These are phyloP conservation scores for Leccinum ochraceum DNA, from an alignment of 768 basidiomycete species.

Conservation along the genomic window DNA sequence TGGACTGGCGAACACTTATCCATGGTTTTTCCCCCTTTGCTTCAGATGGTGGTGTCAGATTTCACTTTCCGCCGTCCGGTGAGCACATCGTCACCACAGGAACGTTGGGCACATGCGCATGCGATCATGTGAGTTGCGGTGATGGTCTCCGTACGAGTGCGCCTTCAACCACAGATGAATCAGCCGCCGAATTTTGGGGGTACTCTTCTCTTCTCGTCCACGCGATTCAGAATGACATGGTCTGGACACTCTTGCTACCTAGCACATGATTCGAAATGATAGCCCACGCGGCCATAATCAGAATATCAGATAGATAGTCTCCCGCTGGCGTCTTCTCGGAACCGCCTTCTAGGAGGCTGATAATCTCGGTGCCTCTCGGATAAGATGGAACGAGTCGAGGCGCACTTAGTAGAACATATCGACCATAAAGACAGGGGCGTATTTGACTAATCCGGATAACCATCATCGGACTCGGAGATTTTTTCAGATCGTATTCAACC, in stretches of 20 bases:
- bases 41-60: slow-evolving; percentile 1
- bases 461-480: neutral
- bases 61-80: slow-evolving; percentile 5
- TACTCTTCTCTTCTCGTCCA: neutral
- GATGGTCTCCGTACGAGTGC: neutral
- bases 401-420: too few relatives aligned
- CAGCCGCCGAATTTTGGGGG: neutral
- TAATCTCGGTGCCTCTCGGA: neutral
- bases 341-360: too few relatives aligned
- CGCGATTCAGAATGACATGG: neutral
- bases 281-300: neutral
- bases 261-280: too few relatives aligned
- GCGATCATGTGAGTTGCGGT: neutral
- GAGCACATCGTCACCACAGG: slow-evolving; percentile 23
- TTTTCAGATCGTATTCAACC: neutral
- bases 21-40: neutral
- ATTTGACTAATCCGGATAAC: neutral
- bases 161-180: neutral
- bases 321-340: neutral
- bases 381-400: too few relatives aligned
- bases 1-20: slow-evolving; percentile 19
- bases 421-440: neutral
- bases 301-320: neutral
- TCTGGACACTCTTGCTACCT: too few relatives aligned
- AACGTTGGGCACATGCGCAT: slow-evolving; percentile 25